phyloP scores from a whole-genome alignment of 208 protist species.

The Acanthamoeba rhysodes region DNA sequence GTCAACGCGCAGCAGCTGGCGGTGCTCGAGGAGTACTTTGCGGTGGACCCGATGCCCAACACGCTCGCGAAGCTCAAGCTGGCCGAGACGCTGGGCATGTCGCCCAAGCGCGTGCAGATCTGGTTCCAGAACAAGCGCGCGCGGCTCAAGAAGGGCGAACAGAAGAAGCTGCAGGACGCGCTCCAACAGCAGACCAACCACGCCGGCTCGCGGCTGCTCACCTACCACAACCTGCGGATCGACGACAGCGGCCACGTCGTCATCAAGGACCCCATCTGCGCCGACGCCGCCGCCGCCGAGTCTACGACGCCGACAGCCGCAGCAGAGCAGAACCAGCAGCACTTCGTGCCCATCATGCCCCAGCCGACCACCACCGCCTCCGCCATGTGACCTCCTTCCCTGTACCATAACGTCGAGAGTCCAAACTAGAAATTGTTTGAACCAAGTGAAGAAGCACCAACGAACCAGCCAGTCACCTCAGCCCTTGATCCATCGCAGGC shows the following conservation, averaged over 20 bases:
- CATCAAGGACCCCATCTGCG: background rate
- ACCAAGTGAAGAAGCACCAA: no score
- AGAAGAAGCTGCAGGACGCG: slow-evolving; percentile 34
- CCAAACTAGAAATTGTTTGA: no score
- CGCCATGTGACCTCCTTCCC: background rate
- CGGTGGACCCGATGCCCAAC: background rate
- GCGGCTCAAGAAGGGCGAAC: slow-evolving; percentile 11
- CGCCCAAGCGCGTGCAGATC: slow-evolving; percentile 41
- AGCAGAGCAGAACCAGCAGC: background rate
- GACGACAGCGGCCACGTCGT: slow-evolving; percentile 5
- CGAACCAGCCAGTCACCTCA: background rate
- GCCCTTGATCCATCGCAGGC: slow-evolving; percentile 41
- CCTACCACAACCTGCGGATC: slow-evolving; percentile 17
- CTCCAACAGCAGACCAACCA: background rate
- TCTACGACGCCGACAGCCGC: background rate
- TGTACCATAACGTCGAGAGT: background rate
- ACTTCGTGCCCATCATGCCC: background rate
- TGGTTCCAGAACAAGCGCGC: slow-evolving; percentile 44
- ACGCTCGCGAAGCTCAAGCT: slow-evolving; percentile 1
- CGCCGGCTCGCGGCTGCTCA: background rate
- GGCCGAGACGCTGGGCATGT: slow-evolving; percentile 35
- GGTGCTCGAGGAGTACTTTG: slow-evolving; percentile 37
- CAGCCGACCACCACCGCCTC: background rate
- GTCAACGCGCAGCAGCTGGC: slow-evolving; percentile 28
- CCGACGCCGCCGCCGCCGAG: background rate